Conservation (phyloP, 129 eudicot species). For the Escallonia rubra region DNA sequence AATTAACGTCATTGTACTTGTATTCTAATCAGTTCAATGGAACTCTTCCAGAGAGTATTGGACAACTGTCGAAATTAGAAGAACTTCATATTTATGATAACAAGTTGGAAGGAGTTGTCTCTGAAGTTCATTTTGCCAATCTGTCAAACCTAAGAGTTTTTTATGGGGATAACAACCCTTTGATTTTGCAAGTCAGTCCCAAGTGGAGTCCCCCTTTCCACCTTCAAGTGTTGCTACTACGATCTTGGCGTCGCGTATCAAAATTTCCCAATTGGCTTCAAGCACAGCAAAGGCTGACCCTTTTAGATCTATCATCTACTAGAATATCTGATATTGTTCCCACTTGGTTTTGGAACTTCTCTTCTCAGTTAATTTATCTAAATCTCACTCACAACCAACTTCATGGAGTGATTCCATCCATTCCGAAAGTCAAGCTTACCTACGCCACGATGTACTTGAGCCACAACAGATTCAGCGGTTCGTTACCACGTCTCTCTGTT, state of each 20-base stretch:
- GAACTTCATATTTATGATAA: not conserved
- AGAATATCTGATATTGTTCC: not conserved
- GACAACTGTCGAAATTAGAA: too few relatives aligned
- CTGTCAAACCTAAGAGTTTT: conserved; percentile 8
- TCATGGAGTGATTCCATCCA: not conserved
- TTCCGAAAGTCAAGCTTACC: not conserved
- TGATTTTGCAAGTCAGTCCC: conserved; percentile 13
- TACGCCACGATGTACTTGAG: too few relatives aligned
- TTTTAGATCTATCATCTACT: conserved; percentile 1
- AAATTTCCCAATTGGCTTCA: not conserved
- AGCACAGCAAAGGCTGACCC: not conserved
- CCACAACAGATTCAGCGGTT: too few relatives aligned
- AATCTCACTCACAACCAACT: not conserved
- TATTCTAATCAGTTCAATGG: too few relatives aligned
- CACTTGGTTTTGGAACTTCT: not conserved
- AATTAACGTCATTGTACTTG: too few relatives aligned
- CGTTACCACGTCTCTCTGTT: too few relatives aligned
- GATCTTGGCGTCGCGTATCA: conserved; percentile 29
- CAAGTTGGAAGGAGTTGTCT: not conserved
- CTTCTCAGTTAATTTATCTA: not conserved
- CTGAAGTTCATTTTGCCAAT: not conserved
- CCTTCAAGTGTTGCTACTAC: conserved; percentile 8
- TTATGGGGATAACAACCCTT: conserved; percentile 16
- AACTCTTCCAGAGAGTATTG: too few relatives aligned
- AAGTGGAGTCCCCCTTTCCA: conserved; percentile 42